Evolutionary conservation across 2,329 filamentous ascomycete genomes (phyloP), one percentile per base, ranked within the genome.

Genomic region (Orbilia oligospora): DNA sequence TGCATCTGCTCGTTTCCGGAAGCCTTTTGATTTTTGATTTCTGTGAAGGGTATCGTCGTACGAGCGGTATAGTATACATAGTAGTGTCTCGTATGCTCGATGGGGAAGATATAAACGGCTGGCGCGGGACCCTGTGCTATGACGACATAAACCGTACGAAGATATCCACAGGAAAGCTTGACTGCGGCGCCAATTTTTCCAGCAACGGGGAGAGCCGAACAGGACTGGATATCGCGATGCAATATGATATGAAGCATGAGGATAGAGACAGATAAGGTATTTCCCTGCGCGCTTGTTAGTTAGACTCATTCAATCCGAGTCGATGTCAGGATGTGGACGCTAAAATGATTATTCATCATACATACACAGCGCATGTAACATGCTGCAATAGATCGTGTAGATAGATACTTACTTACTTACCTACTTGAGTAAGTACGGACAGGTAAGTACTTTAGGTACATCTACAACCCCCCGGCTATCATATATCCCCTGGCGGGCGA

Each of bases 141-240:
- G 72, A 76, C 72, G 72, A 76, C 66, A 76, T n/a, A 33, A 51
- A 53, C 53, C 71, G 55, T 67, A 67, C 70, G 38, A 58, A 46
- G 18, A 33, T 24, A 49, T 36, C 51, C 56, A 58, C 41, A 6
- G 9, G 51, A 58, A 66, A 66, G 58, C 66, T 58, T 66, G 66
- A 49, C 22, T 5, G 30, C 36, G 66, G 55, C 71, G 65, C 71
- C 36, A 76, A 58, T 66, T 71, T 41, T 36, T 63, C 49, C 56
- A 51, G 38, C 38, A 66, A 67, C 56, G 58, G 65, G 65, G 53
- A 76, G 72, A 66, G 56, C 72, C 72, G 72, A 30, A 24, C 20
- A 24, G 18, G n/a, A n/a, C n/a, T n/a, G n/a, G n/a, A 64, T 18
- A 53, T 24, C 36, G 55, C n/a, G 14, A 53, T 66, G n/a, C n/a